phyloP scores from a whole-genome alignment of 2,329 filamentous ascomycete species.

The Pyricularia pennisetigena region DNA sequence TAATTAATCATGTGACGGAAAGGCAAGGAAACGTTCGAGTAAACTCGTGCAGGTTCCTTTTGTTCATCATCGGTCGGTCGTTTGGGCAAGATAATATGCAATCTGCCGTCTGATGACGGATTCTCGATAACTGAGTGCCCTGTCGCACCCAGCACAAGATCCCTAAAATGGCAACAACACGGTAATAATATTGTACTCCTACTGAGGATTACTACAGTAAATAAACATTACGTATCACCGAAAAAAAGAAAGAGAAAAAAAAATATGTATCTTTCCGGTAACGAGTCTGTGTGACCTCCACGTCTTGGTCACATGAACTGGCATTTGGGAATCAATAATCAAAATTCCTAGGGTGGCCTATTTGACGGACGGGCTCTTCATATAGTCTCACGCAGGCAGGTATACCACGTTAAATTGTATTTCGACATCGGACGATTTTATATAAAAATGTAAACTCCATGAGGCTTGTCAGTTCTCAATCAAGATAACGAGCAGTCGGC shows the following conservation, averaged over 20 bases:
- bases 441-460: background rate
- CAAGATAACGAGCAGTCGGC: background rate
- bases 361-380: background rate
- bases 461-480: background rate
- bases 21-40: background rate
- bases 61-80: background rate
- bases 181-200: background rate
- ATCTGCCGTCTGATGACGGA: background rate
- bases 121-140: background rate
- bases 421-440: background rate
- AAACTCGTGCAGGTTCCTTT: background rate
- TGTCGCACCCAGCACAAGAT: background rate
- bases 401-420: background rate
- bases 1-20: background rate
- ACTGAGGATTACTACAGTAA: background rate
- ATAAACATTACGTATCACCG: background rate
- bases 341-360: background rate
- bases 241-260: too few species aligned
- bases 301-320: background rate
- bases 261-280: background rate
- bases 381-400: background rate
- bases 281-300: background rate
- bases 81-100: background rate
- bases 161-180: background rate
- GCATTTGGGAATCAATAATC: background rate